phyloP scores from a whole-genome alignment of 345 rosid genomes.

The Eucalyptus guilfoylei region DNA sequence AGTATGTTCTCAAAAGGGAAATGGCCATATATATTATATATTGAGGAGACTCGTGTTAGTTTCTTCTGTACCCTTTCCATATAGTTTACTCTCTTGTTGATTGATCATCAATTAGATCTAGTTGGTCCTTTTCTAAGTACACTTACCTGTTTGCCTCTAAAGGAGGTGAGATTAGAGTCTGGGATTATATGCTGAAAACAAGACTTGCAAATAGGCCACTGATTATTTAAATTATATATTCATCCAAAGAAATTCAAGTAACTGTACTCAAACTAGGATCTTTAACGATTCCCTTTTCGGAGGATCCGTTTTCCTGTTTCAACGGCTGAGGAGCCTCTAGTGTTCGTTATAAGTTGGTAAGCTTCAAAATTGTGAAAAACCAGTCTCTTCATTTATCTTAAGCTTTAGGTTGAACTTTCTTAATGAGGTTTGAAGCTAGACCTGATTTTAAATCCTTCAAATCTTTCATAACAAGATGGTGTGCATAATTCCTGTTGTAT shows the following conservation, averaged over 20 bases:
- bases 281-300: background rate
- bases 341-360: background rate
- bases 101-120: background rate
- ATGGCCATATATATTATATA: background rate
- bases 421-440: background rate
- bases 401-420: background rate
- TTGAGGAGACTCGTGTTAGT: background rate
- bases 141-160: background rate
- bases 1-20: background rate
- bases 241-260: background rate
- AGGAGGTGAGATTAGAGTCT: background rate
- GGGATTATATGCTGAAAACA: background rate
- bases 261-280: background rate
- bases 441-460: fast-evolving
- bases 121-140: background rate
- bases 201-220: background rate
- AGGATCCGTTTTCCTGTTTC: background rate
- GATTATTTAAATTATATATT: background rate
- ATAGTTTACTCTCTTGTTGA: background rate
- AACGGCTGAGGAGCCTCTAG: background rate
- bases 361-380: background rate
- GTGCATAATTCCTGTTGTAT: background rate
- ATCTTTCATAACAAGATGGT: background rate
- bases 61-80: background rate
- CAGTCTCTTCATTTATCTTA: background rate